Evolutionary conservation across 345 rosid species (phyloP), one percentile per base, ranked within the genome.

Genomic region (Xanthoceras sorbifolium): DNA sequence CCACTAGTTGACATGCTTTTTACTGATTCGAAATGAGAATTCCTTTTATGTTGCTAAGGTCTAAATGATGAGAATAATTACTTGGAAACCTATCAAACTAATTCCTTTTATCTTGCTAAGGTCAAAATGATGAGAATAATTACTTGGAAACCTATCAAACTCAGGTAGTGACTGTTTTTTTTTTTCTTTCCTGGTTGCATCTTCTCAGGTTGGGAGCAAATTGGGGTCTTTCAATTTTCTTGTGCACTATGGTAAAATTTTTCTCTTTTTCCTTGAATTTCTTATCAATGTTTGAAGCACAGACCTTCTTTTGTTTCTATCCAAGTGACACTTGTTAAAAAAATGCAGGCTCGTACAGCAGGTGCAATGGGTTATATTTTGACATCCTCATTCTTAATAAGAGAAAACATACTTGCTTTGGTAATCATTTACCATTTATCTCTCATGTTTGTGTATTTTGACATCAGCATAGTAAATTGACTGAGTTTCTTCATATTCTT

Each of bases 401-500:
- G 92, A 85, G 99, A 95, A 80, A 95, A 93, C 79, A 93, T 95
- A 79, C 91, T 93, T 34, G 96, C 89, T 72, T 83, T 95, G 91
- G 98, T 95, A 88, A 83, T 72, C 60, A 9, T 72, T 50, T 62
- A 29, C 60, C 1, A 12, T 6, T 22, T 57, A 54, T 34, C 59
- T 46, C 63, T 61, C 32, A 59, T 31, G 63, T 65, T 29, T 62
- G 18, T 11, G 31, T 14, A 46, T 68, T 36, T 67, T 44, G 31
- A 62, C 31, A 17, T 68, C 48, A 26, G 26, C 57, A 6, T 66
- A 10, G 17, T 28, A 31, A 64, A 25, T 73, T 55, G 8, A 42
- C 75, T 80, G 38, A 14, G 2, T 55, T 69, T 63, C 67, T 62
- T 64, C 44, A 28, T 60, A 62, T 84, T 69, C 79, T 76, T 81